Evolutionary conservation across 2,329 filamentous ascomycete genomes (phyloP).

Genomic region (Zarea fungicola): DNA sequence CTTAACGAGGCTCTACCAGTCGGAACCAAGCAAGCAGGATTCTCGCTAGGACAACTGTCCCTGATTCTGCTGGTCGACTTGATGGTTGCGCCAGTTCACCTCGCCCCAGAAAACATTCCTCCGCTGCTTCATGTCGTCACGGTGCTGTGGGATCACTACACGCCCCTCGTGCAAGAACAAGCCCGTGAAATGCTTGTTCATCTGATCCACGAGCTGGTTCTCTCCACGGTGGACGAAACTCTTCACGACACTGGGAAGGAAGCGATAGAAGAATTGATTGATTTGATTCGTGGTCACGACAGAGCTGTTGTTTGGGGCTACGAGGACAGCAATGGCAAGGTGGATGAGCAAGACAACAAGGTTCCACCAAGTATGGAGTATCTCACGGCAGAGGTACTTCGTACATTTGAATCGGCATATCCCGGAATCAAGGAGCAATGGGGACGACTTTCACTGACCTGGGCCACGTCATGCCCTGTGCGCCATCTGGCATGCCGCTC

Average conservation of each 20-base stretch:
- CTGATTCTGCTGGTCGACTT: constrained; percentile 92
- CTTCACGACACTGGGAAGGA: constrained; percentile 58
- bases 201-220: constrained; percentile 91
- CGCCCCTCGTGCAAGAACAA: constrained; percentile 89
- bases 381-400: constrained; percentile 74
- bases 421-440: constrained; percentile 86
- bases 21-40: constrained; percentile 85
- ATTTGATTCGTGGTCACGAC: constrained; percentile 80
- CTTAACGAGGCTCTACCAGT: constrained; percentile 72
- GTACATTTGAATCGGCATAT: constrained; percentile 78
- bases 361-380: constrained; percentile 85
- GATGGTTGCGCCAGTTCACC: constrained; percentile 85
- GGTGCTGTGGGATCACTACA: constrained; percentile 97
- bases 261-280: constrained; percentile 81
- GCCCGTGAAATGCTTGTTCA: constrained; percentile 97
- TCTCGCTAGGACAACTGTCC: constrained; percentile 88
- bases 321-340: constrained; percentile 82
- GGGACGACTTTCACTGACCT: constrained; percentile 83
- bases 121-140: constrained; percentile 85
- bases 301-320: constrained; percentile 87
- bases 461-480: constrained; percentile 96
- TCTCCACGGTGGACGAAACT: constrained; percentile 68
- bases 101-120: constrained; percentile 74
- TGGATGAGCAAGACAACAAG: constrained; percentile 66
- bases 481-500: constrained; percentile 92